Base-by-base conservation (phyloP, 352 stramenopile species). In the Phytopythium boreale region DNA sequence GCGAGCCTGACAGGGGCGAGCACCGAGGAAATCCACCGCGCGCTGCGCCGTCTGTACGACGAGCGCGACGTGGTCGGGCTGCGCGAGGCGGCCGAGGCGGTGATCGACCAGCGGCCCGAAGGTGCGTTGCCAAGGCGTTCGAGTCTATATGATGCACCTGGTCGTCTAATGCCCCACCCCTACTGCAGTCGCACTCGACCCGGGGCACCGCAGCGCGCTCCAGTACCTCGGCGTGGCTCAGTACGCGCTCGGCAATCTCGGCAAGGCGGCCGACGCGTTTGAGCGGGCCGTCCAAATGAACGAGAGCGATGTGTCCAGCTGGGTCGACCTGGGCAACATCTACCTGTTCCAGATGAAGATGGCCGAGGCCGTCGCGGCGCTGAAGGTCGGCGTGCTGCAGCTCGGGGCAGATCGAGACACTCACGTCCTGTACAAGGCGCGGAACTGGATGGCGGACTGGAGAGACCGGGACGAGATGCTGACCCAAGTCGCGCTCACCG, bases 381-480 rank as follows among this genome's bases (percentile, higher is more conserved):
- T 92, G 22, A 77, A 88, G 51, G 62, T 83, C 20, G 86, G 72
- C 0, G 69, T 89, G 31, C 37, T 78, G 17, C 49, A 79, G 39
- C 34, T 50, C 9, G 71, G 74, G 0, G 68, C 71, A 17, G 61
- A 50, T 11, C 39, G 62, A 8, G 69, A 84, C 26, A 52, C 76
- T 43, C 72, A 86, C 50, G 62, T 71, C 5, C 66, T 95, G 4
- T 77, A 87, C 49, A 93, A 92, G 55, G 74, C 77, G 15, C 71
- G 80, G 9, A 88, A 82, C 51, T 92, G 82, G 86, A 75, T 92
- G 61, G 78, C 81, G 10, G 67, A 77, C 62, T 95, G 86, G 86
- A 63, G 70, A 10, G 82, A 88, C 44, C 69, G 77, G 19, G 84
- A 93, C 4, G 62, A 76, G 2, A 63, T 80, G 66, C 26, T 87